Conservation (phyloP, 2,329 filamentous ascomycete genomes). For the Huntiella decipiens region DNA sequence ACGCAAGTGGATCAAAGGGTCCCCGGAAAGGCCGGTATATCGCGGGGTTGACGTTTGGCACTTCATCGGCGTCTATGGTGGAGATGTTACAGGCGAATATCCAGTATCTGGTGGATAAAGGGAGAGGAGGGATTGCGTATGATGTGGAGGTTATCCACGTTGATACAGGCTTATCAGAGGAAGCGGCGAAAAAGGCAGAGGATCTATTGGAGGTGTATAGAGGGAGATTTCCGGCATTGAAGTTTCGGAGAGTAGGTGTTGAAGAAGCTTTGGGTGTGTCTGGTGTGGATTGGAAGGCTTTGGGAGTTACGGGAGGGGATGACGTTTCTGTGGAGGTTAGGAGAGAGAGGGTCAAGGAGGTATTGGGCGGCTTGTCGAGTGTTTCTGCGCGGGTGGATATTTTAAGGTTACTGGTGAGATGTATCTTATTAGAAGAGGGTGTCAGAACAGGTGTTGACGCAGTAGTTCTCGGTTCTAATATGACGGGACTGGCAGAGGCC, state of each 20-base stretch:
- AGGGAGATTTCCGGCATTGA: slow-evolving; percentile 44
- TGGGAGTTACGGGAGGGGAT: slow-evolving; percentile 16
- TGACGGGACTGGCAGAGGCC: slow-evolving; percentile 70
- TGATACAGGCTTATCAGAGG: slow-evolving; percentile 22
- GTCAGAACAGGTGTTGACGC: slow-evolving; percentile 41
- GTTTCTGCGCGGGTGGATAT: slow-evolving; percentile 62
- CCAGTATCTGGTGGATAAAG: slow-evolving; percentile 40
- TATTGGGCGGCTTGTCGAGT: slow-evolving; percentile 46
- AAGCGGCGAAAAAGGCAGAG: slow-evolving; percentile 21
- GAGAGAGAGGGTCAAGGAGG: slow-evolving; percentile 26
- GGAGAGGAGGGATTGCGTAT: slow-evolving; percentile 45
- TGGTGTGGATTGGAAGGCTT: slow-evolving; percentile 33
- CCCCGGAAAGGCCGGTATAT: slow-evolving; percentile 31
- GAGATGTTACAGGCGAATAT: slow-evolving; percentile 56
- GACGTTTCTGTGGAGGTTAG: background rate
- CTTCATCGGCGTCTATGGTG: slow-evolving; percentile 60
- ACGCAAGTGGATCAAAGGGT: slow-evolving; percentile 17
- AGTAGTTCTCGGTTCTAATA: slow-evolving; percentile 69
- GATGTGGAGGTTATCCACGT: slow-evolving; percentile 43
- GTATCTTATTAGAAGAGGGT: slow-evolving; percentile 50
- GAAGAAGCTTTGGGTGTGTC: slow-evolving; percentile 36
- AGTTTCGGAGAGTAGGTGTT: slow-evolving; percentile 44
- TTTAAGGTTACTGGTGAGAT: slow-evolving; percentile 47
- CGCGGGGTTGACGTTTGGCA: slow-evolving; percentile 64
- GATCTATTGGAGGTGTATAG: slow-evolving; percentile 34